Conservation (phyloP, 768 basidiomycete genomes). For the Pisolithus albus region DNA sequence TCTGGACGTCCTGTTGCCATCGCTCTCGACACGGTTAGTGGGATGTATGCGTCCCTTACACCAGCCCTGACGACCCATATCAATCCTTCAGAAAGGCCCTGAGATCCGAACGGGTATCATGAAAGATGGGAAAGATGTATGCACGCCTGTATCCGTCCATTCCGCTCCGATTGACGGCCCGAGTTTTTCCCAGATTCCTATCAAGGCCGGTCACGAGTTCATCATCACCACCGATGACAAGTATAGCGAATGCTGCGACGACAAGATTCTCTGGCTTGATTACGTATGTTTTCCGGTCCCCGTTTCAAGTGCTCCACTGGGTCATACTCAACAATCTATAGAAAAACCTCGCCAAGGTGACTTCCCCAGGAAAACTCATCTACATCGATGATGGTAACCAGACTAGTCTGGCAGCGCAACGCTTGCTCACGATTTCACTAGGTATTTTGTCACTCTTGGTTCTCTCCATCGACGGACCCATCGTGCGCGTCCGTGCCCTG, state of each 20-base stretch:
- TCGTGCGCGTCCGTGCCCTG: constrained; percentile 75
- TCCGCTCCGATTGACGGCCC: constrained; percentile 2
- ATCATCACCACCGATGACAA: constrained; percentile 78
- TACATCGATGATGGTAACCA: constrained; percentile 89
- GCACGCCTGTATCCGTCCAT: constrained; percentile 25
- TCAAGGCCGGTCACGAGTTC: constrained; percentile 92
- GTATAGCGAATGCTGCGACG: constrained; percentile 72
- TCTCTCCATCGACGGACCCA: constrained; percentile 75
- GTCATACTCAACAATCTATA: constrained; percentile 21
- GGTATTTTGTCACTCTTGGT: constrained; percentile 92
- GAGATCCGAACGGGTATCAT: constrained; percentile 98
- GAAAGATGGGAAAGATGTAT: constrained; percentile 76
- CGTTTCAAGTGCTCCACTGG: constrained; percentile 2
- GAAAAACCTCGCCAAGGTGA: constrained; percentile 92
- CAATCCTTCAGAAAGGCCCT: constrained; percentile 78
- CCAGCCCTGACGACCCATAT: background rate
- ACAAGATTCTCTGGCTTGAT: constrained; percentile 86
- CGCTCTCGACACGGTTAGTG: constrained; percentile 88
- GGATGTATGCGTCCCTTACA: constrained; percentile 1
- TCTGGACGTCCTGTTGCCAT: constrained; percentile 92
- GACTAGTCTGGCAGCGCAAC: background rate
- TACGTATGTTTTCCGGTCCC: constrained; percentile 55
- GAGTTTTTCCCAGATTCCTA: constrained; percentile 49
- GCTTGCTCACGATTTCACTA: constrained; percentile 1
- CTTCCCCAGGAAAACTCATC: constrained; percentile 93